phyloP scores from a whole-genome alignment of 2,329 filamentous ascomycete species.

The Ophidiomyces ophidiicola region DNA sequence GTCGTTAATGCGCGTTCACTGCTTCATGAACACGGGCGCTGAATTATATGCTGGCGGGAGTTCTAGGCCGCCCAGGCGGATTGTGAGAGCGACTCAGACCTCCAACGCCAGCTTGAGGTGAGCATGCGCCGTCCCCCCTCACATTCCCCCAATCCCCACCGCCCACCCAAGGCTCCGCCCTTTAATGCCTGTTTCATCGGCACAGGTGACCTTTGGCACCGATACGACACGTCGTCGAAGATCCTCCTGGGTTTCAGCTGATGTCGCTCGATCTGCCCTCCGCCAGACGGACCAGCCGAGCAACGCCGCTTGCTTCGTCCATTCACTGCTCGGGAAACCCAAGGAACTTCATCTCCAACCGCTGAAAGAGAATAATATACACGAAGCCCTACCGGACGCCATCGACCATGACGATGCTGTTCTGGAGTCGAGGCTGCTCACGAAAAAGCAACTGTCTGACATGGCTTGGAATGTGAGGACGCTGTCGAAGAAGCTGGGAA shows the following conservation, averaged over 20 bases:
- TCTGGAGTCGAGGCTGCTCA: constrained; percentile 62
- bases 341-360: constrained; percentile 15
- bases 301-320: constrained; percentile 43
- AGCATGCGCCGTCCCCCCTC: neutral
- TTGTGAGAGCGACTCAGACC: constrained; percentile 2
- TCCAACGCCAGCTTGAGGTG: constrained; percentile 8
- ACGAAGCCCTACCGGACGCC: constrained; percentile 17
- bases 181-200: no score
- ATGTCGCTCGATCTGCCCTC: constrained; percentile 29
- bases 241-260: constrained; percentile 44
- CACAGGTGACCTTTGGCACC: constrained; percentile 33
- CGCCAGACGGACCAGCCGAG: constrained; percentile 24
- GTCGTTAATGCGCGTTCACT: neutral
- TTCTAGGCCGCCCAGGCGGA: constrained; percentile 4
- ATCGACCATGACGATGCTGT: constrained; percentile 23
- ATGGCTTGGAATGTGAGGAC: constrained; percentile 96
- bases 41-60: neutral
- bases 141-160: no score
- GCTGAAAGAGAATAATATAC: constrained; percentile 14
- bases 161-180: no score
- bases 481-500: constrained; percentile 72
- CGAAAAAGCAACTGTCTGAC: constrained; percentile 86
- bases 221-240: constrained; percentile 44
- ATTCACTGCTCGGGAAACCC: constrained; percentile 42
- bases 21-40: neutral